Conservation (phyloP, 2,329 filamentous ascomycete species). For the Fusarium drepaniforme region DNA sequence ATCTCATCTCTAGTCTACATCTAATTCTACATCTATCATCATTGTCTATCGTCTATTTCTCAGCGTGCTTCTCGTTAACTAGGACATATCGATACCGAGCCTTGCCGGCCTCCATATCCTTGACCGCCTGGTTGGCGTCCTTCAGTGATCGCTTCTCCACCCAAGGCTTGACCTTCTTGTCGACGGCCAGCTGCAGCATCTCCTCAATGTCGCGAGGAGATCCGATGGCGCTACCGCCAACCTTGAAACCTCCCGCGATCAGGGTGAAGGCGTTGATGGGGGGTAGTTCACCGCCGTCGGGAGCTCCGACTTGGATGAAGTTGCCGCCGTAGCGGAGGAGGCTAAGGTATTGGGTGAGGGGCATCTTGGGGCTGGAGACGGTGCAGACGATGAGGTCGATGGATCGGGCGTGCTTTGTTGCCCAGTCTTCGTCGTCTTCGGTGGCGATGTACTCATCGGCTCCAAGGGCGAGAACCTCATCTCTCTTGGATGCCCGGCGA, state of each 20-base stretch:
- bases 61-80: conserved; percentile 53
- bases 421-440: conserved; percentile 65
- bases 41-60: conserved; percentile 8
- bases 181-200: conserved; percentile 69
- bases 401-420: conserved; percentile 59
- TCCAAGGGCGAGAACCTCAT: conserved; percentile 67
- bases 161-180: conserved; percentile 69
- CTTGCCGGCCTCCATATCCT: conserved; percentile 68
- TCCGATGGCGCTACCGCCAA: conserved; percentile 62
- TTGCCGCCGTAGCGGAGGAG: conserved; percentile 70
- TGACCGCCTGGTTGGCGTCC: conserved; percentile 65
- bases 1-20: conserved; percentile 17
- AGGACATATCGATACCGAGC: conserved; percentile 62
- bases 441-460: conserved; percentile 61
- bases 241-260: conserved; percentile 46
- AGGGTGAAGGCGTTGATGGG: conserved; percentile 42
- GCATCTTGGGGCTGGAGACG: conserved; percentile 67
- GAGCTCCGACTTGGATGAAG: conserved; percentile 71
- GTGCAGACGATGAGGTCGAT: conserved; percentile 71
- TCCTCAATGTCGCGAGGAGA: conserved; percentile 67
- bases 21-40: conserved; percentile 2
- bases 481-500: conserved; percentile 62
- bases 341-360: conserved; percentile 69
- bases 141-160: conserved; percentile 66
- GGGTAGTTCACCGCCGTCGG: conserved; percentile 40